Percentiles rank a stretch among this genome's conserved stretches.
phyloP scores from a whole-genome alignment of 2,329 filamentous ascomycete species.

The Xylariaceae sp. region DNA sequence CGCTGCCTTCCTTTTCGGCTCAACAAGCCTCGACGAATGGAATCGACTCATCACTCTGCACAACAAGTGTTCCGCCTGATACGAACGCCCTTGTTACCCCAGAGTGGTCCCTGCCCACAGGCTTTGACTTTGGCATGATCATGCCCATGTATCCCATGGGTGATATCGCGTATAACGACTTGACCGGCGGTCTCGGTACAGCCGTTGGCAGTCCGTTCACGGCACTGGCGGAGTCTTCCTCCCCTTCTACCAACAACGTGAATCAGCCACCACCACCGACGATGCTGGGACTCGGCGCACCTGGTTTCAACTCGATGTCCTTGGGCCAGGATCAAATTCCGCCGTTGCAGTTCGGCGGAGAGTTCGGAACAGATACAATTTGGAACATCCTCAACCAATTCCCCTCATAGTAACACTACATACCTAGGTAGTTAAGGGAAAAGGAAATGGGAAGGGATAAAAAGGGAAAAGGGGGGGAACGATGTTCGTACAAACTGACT shows the following conservation, averaged over 20 bases:
- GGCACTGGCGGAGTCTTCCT: slow-evolving; percentile 9
- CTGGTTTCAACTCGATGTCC: slow-evolving; percentile 16
- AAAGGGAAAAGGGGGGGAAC: too few species aligned
- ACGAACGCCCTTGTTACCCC: slow-evolving; percentile 20
- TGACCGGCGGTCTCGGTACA: slow-evolving; percentile 38
- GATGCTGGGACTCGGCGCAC: slow-evolving; percentile 10
- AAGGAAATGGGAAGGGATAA: too few species aligned
- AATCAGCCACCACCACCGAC: not conserved
- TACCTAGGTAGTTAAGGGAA: too few species aligned
- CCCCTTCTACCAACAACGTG: not conserved
- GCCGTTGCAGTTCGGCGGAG: slow-evolving; percentile 49
- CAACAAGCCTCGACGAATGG: slow-evolving; percentile 20
- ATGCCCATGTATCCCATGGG: slow-evolving; percentile 53
- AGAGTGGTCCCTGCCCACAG: slow-evolving; percentile 40
- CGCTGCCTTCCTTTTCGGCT: slow-evolving; percentile 9
- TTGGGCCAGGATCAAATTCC: slow-evolving; percentile 25
- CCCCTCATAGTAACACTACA: slow-evolving; percentile 25
- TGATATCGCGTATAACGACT: slow-evolving; percentile 53
- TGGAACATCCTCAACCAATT: slow-evolving; percentile 53
- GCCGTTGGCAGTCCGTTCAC: slow-evolving; percentile 21
- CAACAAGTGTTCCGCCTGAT: slow-evolving; percentile 9
- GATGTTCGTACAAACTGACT: too few species aligned
- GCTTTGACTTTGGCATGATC: slow-evolving; percentile 47
- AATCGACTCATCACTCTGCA: slow-evolving; percentile 19
- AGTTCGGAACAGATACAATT: slow-evolving; percentile 50